Evolutionary conservation across 768 basidiomycete species (phyloP), one percentile per base, ranked within the genome.

Genomic region (Collybiopsis luxurians): DNA sequence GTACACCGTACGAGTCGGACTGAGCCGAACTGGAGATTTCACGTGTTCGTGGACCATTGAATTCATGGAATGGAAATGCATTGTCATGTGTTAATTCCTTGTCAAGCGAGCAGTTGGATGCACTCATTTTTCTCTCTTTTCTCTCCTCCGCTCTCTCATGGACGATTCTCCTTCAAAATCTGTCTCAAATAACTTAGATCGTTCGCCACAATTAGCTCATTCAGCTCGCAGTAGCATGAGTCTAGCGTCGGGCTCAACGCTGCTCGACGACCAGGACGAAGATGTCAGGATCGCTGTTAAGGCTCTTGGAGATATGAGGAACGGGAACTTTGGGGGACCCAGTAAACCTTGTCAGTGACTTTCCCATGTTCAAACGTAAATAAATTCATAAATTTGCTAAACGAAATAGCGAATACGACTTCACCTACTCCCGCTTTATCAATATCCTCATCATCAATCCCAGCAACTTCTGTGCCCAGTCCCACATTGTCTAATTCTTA

Each of bases 261-360:
- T 59, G 1, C 72, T 81, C 62, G 78, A 79, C 50, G 75, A 77
- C 64, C 80, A 88, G 56, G 89, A 90, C 61, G 90, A 90, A 69
- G 85, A 82, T 63, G 89, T 91, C 0, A 80, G 84, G 51, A 92
- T 92, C 66, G 92, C 91, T 21, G 84, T 90, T 12, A 72, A 79
- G 36, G 91, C 90, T 0, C 77, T 93, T 15, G 90, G 80, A 26
- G 87, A 89, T 64, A 92, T 92, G 91, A 78, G 87, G 54, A 86
- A 79, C 52, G 75, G 79, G 30, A 49, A 49, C 31, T 19, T 49
- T 21, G 48, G 48, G 38, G 47, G 47, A 57, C 66, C 68, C 42
- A 65, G 59, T 59, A 54, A 60, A 40, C 36, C 28, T 30, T 47
- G 49, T 53, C 27, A 26, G 23, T 13, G 28, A 26, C 28, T 15